Evolutionary conservation across 108 stramenopile species (phyloP), one percentile per base, ranked within the genome.

Genomic region (Cyclotella distinguenda): DNA sequence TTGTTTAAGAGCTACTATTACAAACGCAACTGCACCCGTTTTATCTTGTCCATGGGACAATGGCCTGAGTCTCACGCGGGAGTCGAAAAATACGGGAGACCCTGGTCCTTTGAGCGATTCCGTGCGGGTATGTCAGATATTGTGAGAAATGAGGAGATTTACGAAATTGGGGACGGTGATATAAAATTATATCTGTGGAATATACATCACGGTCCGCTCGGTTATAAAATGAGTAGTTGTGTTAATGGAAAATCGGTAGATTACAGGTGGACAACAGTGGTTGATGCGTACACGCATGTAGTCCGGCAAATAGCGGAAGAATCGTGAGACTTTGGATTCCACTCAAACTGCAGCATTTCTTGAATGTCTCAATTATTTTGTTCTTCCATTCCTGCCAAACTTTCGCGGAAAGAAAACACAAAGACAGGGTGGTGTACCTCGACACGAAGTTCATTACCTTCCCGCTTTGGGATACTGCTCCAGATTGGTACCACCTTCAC

Each of bases 401-500:
- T 5, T n/a, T 46, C n/a, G 45, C 15, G 16, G 45, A 46, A 34
- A 4, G 33, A 54, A 33, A 34, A 54, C 32, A 34, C 32, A 32
- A 34, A n/a, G 32, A 34, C 25, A 54, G 32, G 35, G 32, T 54
- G 12, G n/a, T 34, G 4, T 54, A 34, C 32, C 2, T 54, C 3
- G 52, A 54, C 18, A 54, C 52, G 16, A 54, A 16, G 35, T 54
- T 34, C 32, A 54, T 54, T 16, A 54, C 6, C n/a, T 8, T 34
- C 2, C 52, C 52, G 15, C 10, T 54, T 31, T 54, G 52, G 52
- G 52, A 54, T 34, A 34, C 52, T n/a, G 30, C 52, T n/a, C n/a
- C 18, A 4, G 52, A 54, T 54, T 54, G 32, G 7, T 16, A 34
- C 18, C 52, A 54, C 18, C 18, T 54, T 2, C 30, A 32, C n/a